phyloP scores from a whole-genome alignment of 225 moss, liverwort and hornwort species.

The Asterella californica region DNA sequence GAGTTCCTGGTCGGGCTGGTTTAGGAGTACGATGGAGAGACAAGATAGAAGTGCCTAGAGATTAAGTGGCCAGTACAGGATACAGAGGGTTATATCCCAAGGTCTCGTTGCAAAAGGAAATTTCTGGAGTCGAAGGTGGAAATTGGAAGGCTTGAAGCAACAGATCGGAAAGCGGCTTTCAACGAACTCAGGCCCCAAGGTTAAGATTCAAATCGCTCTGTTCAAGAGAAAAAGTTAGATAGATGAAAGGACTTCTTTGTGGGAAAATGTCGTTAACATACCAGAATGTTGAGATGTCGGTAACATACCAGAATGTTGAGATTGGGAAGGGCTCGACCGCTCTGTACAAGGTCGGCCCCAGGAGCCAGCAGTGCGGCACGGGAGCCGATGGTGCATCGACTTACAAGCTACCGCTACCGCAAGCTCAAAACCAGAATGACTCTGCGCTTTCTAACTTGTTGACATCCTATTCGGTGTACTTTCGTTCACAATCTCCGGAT shows the following conservation, averaged over 20 bases:
- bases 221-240: neutral
- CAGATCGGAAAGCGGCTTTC: neutral
- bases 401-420: neutral
- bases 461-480: slow-evolving; percentile 23
- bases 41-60: slow-evolving; percentile 43
- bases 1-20: slow-evolving; percentile 18
- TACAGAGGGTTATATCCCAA: neutral
- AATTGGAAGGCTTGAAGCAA: neutral
- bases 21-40: slow-evolving; percentile 32
- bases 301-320: slow-evolving; percentile 25
- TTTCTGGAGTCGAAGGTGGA: too few species aligned
- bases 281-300: slow-evolving; percentile 28
- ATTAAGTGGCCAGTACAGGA: neutral
- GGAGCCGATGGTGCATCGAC: slow-evolving; percentile 13
- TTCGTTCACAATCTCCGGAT: slow-evolving; percentile 33
- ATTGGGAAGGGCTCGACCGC: slow-evolving; percentile 28
- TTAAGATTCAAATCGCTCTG: neutral
- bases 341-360: slow-evolving; percentile 26
- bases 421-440: slow-evolving; percentile 12
- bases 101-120: neutral
- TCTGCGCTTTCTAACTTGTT: slow-evolving; percentile 28
- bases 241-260: slow-evolving; percentile 39
- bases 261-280: slow-evolving; percentile 30
- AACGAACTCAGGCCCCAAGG: neutral
- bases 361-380: slow-evolving; percentile 18